Percentiles rank a stretch among this genome's conserved stretches.
Evolutionary conservation across 169 alveolate genomes (phyloP).

Genomic region (Fabrea salina): DNA sequence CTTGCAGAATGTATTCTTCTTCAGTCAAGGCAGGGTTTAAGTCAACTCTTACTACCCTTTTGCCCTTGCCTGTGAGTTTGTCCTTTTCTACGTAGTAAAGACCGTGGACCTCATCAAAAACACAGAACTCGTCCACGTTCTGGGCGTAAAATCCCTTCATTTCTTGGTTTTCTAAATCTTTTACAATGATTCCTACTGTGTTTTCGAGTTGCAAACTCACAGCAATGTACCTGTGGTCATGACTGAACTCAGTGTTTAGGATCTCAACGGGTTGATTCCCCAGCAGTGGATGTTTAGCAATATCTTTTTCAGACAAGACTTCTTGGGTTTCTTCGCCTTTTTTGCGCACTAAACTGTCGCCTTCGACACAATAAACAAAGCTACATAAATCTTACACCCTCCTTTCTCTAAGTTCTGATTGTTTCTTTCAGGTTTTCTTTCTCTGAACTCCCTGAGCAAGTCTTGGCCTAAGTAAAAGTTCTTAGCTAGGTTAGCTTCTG

Average conservation of each 20-base stretch:
- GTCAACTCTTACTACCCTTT: not conserved
- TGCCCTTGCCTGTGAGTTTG: not conserved
- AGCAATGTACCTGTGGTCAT: slow-evolving; percentile 18
- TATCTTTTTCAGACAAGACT: not conserved
- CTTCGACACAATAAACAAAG: not conserved
- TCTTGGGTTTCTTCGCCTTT: not conserved
- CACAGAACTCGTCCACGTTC: not conserved
- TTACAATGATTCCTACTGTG: not conserved
- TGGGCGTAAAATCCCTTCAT: slow-evolving; percentile 11
- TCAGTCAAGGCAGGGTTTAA: not conserved
- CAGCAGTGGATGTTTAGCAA: slow-evolving; percentile 4
- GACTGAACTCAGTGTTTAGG: slow-evolving; percentile 1
- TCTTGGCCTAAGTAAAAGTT: not conserved
- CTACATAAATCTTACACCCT: slow-evolving; percentile 26
- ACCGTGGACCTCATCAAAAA: slow-evolving; percentile 18
- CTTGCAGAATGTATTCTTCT: not conserved
- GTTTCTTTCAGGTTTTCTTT: not conserved
- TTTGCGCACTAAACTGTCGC: not conserved
- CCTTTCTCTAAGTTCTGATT: slow-evolving; percentile 3
- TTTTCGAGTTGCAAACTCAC: not conserved
- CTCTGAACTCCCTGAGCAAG: not conserved
- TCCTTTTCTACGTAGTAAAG: slow-evolving; percentile 22
- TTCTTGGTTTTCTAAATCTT: slow-evolving; percentile 1
- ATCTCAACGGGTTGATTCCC: not conserved
- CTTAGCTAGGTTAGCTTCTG: slow-evolving; percentile 1